phyloP scores from a whole-genome alignment of 1,139 yeast genomes.

The Scheffersomyces illinoinensis region DNA sequence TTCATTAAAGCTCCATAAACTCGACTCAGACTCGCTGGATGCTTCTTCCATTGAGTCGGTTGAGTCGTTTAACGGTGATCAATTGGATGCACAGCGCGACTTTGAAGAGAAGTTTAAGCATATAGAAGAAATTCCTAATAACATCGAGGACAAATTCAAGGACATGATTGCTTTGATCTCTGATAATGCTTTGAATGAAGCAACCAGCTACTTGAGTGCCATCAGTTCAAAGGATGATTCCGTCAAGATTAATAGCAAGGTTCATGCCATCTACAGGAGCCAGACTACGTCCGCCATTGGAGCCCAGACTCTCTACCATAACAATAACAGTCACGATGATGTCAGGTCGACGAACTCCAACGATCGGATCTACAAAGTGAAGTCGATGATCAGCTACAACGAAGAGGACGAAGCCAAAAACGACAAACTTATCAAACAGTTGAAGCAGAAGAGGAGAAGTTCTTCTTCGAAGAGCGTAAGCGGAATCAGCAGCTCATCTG shows the following conservation, averaged over 20 bases:
- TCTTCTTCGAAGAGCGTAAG: not conserved
- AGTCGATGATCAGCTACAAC: constrained; percentile 33
- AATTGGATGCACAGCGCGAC: constrained; percentile 4
- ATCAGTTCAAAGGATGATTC: constrained; percentile 23
- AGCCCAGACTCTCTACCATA: not conserved
- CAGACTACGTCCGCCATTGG: constrained; percentile 14
- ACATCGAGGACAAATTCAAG: constrained; percentile 16
- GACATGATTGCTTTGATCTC: constrained; percentile 28
- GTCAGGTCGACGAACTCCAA: constrained; percentile 1
- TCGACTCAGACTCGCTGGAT: not conserved
- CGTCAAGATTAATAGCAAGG: constrained; percentile 23
- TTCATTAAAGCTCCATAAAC: constrained; percentile 1
- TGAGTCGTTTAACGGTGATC: constrained; percentile 11
- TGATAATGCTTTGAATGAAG: constrained; percentile 29
- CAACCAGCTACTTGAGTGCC: constrained; percentile 23
- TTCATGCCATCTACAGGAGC: constrained; percentile 34
- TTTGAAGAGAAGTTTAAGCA: constrained; percentile 5
- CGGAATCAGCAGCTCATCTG: not conserved
- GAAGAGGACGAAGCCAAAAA: constrained; percentile 26
- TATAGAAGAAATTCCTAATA: constrained; percentile 2
- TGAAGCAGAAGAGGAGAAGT: constrained; percentile 13
- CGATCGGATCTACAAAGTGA: constrained; percentile 40
- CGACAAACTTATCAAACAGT: constrained; percentile 19
- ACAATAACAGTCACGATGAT: not conserved
- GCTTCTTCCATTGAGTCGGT: constrained; percentile 16